Percentiles rank a stretch among this genome's conserved stretches.
Evolutionary conservation across 345 rosid species (phyloP).

Genomic region (Odontarrhena argentea): DNA sequence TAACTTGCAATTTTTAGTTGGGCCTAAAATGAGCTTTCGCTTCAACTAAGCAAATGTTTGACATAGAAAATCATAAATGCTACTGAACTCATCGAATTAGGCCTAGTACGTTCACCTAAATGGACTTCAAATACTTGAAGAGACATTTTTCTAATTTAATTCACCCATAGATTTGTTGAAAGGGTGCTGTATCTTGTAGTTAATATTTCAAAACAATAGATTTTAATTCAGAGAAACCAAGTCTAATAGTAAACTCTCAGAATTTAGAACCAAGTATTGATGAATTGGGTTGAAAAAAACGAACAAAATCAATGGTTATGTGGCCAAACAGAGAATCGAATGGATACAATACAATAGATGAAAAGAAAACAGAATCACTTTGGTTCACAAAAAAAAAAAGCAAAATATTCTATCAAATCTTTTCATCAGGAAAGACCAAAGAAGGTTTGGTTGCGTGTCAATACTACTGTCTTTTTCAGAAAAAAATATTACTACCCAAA

Average conservation of each 20-base stretch:
- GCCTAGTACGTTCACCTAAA: background rate
- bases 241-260: background rate
- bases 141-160: background rate
- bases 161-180: background rate
- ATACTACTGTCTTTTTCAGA: background rate
- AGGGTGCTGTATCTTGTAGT: background rate
- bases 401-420: slow-evolving; percentile 18
- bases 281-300: background rate
- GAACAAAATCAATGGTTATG: background rate
- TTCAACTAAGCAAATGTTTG: slow-evolving; percentile 7
- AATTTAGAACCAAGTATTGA: background rate
- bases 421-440: slow-evolving; percentile 26
- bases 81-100: background rate
- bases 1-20: slow-evolving; percentile 28
- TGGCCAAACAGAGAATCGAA: slow-evolving; percentile 11
- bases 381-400: slow-evolving; percentile 24
- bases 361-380: slow-evolving; percentile 29
- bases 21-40: slow-evolving; percentile 47
- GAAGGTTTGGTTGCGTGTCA: slow-evolving; percentile 16
- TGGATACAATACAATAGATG: slow-evolving; percentile 14
- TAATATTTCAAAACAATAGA: background rate
- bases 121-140: background rate
- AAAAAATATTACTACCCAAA: slow-evolving; percentile 13
- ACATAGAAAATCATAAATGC: background rate
- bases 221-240: background rate